These are phyloP conservation scores for Penicillium aurantiogriseum DNA, from an alignment of 2,329 filamentous ascomycete genomes.

Conservation along the genomic window DNA sequence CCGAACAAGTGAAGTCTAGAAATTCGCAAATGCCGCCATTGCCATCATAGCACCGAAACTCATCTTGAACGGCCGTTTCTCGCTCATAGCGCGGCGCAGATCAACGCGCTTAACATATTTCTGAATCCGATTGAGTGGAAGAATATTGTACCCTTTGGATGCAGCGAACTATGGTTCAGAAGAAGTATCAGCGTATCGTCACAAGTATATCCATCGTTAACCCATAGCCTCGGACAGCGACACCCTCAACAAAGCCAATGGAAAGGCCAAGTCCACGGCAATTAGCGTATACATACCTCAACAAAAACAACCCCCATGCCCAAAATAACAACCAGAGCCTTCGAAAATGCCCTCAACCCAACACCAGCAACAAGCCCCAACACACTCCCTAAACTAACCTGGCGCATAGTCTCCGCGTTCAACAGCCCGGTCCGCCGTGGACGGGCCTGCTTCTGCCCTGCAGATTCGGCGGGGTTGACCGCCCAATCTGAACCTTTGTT, in stretches of 20 bases:
- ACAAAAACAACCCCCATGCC: constrained; percentile 45
- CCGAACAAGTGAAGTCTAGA: constrained; percentile 21
- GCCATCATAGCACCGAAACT: constrained; percentile 48
- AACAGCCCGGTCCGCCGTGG: constrained; percentile 24
- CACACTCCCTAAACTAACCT: constrained; percentile 48
- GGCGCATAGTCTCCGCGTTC: constrained; percentile 40
- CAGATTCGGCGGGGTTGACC: constrained; percentile 23
- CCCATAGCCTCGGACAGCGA: neutral
- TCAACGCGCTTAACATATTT: constrained; percentile 43
- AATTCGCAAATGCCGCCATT: constrained; percentile 47
- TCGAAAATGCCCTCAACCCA: constrained; percentile 46
- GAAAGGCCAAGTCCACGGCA: neutral
- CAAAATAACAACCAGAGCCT: constrained; percentile 43
- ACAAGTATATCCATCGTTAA: neutral
- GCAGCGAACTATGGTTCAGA: constrained; percentile 40
- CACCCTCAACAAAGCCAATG: neutral
- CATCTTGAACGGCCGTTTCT: constrained; percentile 47
- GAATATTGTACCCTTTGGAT: constrained; percentile 47
- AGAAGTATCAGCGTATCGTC: constrained; percentile 3
- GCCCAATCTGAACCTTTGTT: constrained; percentile 25
- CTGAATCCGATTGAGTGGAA: constrained; percentile 43
- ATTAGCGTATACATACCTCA: constrained; percentile 37
- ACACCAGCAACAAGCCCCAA: constrained; percentile 45
- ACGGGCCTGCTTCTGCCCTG: constrained; percentile 27
- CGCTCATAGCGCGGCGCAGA: constrained; percentile 37